Evolutionary conservation across 2,329 filamentous ascomycete species (phyloP).

Genomic region (Nigrospora sphaerica): DNA sequence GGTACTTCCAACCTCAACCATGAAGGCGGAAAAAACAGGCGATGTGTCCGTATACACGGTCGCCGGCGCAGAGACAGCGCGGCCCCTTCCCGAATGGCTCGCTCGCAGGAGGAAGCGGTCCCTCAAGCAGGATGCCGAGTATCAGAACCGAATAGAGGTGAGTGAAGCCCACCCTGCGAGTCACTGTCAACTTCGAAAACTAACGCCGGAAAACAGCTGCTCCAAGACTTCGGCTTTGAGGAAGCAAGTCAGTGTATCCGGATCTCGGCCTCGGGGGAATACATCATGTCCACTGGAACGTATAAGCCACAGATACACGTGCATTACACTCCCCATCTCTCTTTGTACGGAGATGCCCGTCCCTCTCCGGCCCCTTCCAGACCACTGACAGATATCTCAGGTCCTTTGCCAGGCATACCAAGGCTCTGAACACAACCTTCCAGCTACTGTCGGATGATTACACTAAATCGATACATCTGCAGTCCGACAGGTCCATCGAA

Average conservation of each 20-base stretch:
- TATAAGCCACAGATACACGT: conserved; percentile 77
- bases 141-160: conserved; percentile 78
- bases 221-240: conserved; percentile 97
- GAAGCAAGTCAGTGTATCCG: conserved; percentile 88
- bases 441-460: conserved; percentile 84
- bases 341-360: conserved; percentile 38
- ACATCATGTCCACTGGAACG: conserved; percentile 61
- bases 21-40: conserved; percentile 79
- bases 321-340: conserved; percentile 89
- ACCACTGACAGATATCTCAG: too few species aligned
- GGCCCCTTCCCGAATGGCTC: conserved; percentile 92
- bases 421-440: conserved; percentile 86
- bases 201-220: conserved; percentile 33
- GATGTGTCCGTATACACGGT: conserved; percentile 91
- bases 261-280: conserved; percentile 90
- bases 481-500: conserved; percentile 84
- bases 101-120: conserved; percentile 82
- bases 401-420: conserved; percentile 87
- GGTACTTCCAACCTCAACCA: conserved; percentile 22
- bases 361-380: too few species aligned
- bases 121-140: conserved; percentile 87
- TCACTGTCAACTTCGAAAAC: too few species aligned
- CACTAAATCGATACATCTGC: conserved; percentile 88
- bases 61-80: conserved; percentile 79
- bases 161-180: too few species aligned